Evolutionary conservation across 2,329 filamentous ascomycete genomes (phyloP).

Genomic region (Fusarium oxysporum): DNA sequence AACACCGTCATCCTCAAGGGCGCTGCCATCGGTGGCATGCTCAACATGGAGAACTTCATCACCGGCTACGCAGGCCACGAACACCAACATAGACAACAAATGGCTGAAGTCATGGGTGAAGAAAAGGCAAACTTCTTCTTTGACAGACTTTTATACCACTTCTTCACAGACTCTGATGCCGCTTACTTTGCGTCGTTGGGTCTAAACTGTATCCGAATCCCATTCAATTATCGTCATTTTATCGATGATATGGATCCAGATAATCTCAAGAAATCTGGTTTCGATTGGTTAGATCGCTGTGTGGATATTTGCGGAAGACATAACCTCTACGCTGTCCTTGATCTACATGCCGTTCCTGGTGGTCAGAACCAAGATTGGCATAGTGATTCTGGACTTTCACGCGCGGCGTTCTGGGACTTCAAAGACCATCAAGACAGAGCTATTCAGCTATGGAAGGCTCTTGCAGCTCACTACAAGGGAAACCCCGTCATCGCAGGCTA

Average conservation of each 20-base stretch:
- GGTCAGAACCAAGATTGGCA: slow-evolving; percentile 64
- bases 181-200: slow-evolving; percentile 67
- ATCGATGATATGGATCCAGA: slow-evolving; percentile 64
- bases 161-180: slow-evolving; percentile 69
- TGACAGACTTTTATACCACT: slow-evolving; percentile 66
- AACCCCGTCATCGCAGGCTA: slow-evolving; percentile 58
- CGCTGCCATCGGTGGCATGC: slow-evolving; percentile 49
- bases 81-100: slow-evolving; percentile 64
- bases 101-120: slow-evolving; percentile 64
- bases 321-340: slow-evolving; percentile 58
- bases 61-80: slow-evolving; percentile 71
- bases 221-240: slow-evolving; percentile 71
- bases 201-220: slow-evolving; percentile 68
- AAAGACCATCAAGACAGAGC: slow-evolving; percentile 60
- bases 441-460: slow-evolving; percentile 57
- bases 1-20: slow-evolving; percentile 58
- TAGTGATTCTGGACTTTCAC: slow-evolving; percentile 52
- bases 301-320: slow-evolving; percentile 58
- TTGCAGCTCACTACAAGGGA: slow-evolving; percentile 55
- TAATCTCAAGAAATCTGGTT: slow-evolving; percentile 60
- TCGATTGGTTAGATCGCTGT: slow-evolving; percentile 61
- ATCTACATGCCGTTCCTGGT: slow-evolving; percentile 58
- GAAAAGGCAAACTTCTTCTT: slow-evolving; percentile 72
- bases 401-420: slow-evolving; percentile 60
- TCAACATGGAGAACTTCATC: slow-evolving; percentile 71